Conservation (phyloP, 2,329 filamentous ascomycete species). For the Trichoderma endophyticum region DNA sequence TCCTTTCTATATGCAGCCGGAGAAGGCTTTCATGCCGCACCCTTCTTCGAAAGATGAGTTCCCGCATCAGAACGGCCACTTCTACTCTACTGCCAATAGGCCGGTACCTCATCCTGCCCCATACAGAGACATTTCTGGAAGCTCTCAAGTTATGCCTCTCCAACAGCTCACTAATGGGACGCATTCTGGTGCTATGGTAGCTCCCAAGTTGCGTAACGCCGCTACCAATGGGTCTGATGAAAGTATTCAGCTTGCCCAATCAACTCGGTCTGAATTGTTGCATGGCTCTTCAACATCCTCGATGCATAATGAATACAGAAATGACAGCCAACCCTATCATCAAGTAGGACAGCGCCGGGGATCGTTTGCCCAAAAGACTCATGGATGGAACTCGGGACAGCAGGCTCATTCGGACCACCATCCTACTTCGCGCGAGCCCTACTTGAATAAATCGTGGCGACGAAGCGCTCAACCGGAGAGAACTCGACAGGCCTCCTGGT, state of each 20-base stretch:
- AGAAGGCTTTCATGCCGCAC: neutral
- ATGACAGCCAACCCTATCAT: neutral
- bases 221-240: neutral
- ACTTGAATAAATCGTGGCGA: neutral
- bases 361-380: constrained; percentile 9
- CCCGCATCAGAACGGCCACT: neutral
- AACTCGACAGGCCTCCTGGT: constrained; percentile 14
- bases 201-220: neutral
- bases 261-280: neutral
- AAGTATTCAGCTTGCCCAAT: neutral
- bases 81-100: neutral
- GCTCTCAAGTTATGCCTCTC: neutral
- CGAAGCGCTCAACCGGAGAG: neutral
- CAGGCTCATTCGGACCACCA: neutral
- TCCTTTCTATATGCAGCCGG: constrained; percentile 14
- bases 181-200: neutral
- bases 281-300: neutral
- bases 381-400: neutral
- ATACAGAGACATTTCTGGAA: neutral
- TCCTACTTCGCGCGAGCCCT: neutral
- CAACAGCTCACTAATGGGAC: neutral
- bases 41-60: neutral
- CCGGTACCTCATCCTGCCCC: neutral
- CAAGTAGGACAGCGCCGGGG: constrained; percentile 1
- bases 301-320: neutral